Conservation (phyloP, 495 filamentous ascomycete species). For the Neurospora sp. region DNA sequence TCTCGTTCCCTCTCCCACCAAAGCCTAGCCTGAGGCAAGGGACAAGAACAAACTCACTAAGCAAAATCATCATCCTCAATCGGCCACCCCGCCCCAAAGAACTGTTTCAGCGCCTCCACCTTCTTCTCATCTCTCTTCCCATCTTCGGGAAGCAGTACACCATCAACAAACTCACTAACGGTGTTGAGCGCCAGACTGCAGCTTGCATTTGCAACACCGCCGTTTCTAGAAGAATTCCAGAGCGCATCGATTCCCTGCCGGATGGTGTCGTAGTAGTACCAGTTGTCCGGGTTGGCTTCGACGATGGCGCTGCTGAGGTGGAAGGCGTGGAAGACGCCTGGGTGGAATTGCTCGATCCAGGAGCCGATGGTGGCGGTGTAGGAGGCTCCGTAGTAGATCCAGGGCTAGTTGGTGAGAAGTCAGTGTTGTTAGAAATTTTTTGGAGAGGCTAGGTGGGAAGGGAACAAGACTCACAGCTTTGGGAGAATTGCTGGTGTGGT, state of each 20-base stretch:
- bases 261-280: slow-evolving; percentile 56
- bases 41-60: slow-evolving; percentile 11
- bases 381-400: slow-evolving; percentile 52
- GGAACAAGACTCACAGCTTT: too few relatives aligned
- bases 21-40: too few relatives aligned
- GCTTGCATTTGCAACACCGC: slow-evolving; percentile 22
- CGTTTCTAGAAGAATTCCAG: slow-evolving; percentile 19
- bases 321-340: slow-evolving; percentile 58
- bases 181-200: slow-evolving; percentile 46
- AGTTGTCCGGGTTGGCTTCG: slow-evolving; percentile 51
- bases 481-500: slow-evolving; percentile 22
- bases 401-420: slow-evolving; percentile 30
- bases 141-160: slow-evolving; percentile 20
- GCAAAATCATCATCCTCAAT: slow-evolving; percentile 22
- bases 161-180: slow-evolving; percentile 49
- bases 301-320: slow-evolving; percentile 54
- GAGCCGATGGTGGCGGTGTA: slow-evolving; percentile 55
- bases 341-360: slow-evolving; percentile 50
- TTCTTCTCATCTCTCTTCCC: slow-evolving; percentile 5
- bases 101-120: slow-evolving; percentile 13
- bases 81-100: slow-evolving; percentile 12
- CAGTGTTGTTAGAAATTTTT: too few relatives aligned
- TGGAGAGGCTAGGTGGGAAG: too few relatives aligned
- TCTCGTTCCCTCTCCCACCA: too few relatives aligned
- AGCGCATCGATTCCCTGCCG: slow-evolving; percentile 39